Evolutionary conservation across 169 alveolate genomes (phyloP).

Genomic region (Cryptosporidium ubiquitum): DNA sequence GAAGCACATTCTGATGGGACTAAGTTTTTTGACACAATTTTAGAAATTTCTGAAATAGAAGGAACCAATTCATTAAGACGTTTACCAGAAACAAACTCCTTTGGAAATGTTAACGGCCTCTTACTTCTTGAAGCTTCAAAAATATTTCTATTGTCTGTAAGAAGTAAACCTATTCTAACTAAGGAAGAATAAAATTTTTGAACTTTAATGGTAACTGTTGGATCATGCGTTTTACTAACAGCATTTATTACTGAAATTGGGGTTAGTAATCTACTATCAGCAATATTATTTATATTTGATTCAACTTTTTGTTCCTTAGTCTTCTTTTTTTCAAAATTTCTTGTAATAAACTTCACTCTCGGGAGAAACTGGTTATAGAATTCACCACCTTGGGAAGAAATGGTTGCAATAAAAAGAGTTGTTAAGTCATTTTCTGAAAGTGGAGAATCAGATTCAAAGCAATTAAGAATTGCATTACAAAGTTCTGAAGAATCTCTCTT

Average conservation of each 20-base stretch:
- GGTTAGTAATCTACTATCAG: neutral
- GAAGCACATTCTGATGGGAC: constrained; percentile 37
- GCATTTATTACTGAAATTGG: constrained; percentile 19
- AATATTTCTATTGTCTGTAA: neutral
- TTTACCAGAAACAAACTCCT: neutral
- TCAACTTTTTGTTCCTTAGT: neutral
- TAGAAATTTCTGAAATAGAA: neutral
- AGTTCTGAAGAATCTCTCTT: constrained; percentile 28
- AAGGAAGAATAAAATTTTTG: constrained; percentile 38
- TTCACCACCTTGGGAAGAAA: neutral
- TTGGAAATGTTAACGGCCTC: constrained; percentile 41
- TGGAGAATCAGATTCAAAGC: constrained; percentile 4
- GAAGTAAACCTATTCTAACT: constrained; percentile 10
- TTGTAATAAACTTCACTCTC: constrained; percentile 27
- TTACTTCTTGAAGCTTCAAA: neutral
- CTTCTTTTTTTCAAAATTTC: neutral
- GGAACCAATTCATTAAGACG: constrained; percentile 7
- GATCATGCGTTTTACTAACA: constrained; percentile 10
- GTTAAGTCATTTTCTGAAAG: constrained; percentile 21
- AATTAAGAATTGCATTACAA: constrained; percentile 19
- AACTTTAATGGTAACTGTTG: constrained; percentile 20
- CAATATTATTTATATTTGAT: neutral
- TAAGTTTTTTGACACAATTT: constrained; percentile 18
- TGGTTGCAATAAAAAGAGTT: constrained; percentile 14
- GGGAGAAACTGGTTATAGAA: constrained; percentile 27